Evolutionary conservation across 306 rosid genomes (phyloP).

Genomic region (Vigna angularis): DNA sequence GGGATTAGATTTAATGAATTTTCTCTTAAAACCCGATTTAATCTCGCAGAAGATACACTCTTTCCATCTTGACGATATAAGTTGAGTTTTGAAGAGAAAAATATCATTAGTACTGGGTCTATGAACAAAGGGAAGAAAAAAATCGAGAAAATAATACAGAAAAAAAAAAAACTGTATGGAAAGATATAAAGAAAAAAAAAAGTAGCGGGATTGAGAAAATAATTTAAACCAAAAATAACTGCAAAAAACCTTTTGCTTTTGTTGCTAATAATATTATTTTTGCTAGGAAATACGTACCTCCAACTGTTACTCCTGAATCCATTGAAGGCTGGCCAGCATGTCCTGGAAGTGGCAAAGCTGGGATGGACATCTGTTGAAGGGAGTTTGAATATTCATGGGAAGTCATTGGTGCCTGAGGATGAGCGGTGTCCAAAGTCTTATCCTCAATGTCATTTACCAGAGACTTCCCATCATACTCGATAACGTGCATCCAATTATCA

Average conservation of each 20-base stretch:
- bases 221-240: slow-evolving; percentile 15
- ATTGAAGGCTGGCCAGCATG: slow-evolving; percentile 59
- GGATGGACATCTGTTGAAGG: slow-evolving; percentile 63
- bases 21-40: not conserved
- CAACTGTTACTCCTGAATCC: slow-evolving; percentile 58
- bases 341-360: slow-evolving; percentile 61
- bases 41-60: not conserved
- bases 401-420: slow-evolving; percentile 50
- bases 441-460: slow-evolving; percentile 61
- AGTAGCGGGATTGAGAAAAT: not conserved
- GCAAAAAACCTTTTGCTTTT: slow-evolving; percentile 14
- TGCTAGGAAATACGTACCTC: slow-evolving; percentile 59
- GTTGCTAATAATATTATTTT: slow-evolving; percentile 31
- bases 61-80: not conserved
- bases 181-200: not conserved
- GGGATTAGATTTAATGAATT: not conserved
- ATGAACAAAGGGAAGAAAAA: slow-evolving; percentile 21
- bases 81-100: not conserved
- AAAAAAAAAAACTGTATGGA: not conserved
- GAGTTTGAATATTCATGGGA: slow-evolving; percentile 65
- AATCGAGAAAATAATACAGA: not conserved
- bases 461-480: slow-evolving; percentile 79
- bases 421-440: slow-evolving; percentile 49
- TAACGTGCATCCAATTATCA: slow-evolving; percentile 86
- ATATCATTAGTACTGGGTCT: not conserved